Conservation (phyloP, 257 asterid genomes). For the Salvia rosmarinus region DNA sequence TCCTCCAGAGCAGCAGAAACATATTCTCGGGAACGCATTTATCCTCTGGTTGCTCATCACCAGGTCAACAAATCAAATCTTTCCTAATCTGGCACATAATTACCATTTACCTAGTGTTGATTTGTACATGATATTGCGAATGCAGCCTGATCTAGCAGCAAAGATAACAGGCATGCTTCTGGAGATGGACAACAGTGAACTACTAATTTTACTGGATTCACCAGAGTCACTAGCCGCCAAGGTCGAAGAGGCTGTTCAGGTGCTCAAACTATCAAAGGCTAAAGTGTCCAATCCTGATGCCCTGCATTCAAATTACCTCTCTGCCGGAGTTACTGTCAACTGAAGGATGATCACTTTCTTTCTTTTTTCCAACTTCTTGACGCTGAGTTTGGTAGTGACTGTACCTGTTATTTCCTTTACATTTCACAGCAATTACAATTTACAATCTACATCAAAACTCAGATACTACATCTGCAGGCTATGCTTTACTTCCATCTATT, state of each 20-base stretch:
- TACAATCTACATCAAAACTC: background rate
- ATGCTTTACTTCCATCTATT: background rate
- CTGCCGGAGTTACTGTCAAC: constrained; percentile 64
- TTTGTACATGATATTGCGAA: background rate
- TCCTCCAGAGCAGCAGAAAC: constrained; percentile 72
- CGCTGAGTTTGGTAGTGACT: background rate
- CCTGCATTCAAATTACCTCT: constrained; percentile 49
- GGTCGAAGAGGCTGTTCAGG: constrained; percentile 81
- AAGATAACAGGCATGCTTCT: constrained; percentile 91
- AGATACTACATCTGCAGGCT: background rate
- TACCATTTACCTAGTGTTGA: background rate
- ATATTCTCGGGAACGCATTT: constrained; percentile 73
- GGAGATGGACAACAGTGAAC: constrained; percentile 89
- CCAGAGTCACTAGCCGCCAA: constrained; percentile 65
- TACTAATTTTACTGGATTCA: constrained; percentile 68
- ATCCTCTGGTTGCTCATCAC: constrained; percentile 69
- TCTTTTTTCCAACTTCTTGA: no score
- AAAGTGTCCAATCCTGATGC: constrained; percentile 56
- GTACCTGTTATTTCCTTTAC: background rate
- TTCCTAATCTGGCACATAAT: background rate
- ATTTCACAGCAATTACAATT: background rate
- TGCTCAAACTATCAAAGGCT: constrained; percentile 59
- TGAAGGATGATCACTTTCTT: constrained; percentile 5
- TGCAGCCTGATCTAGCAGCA: constrained; percentile 75
- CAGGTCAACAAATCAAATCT: constrained; percentile 38